Percentiles rank a stretch among this genome's conserved stretches.
Conservation (phyloP, 208 protist species). For the Trypanosoma brucei region DNA sequence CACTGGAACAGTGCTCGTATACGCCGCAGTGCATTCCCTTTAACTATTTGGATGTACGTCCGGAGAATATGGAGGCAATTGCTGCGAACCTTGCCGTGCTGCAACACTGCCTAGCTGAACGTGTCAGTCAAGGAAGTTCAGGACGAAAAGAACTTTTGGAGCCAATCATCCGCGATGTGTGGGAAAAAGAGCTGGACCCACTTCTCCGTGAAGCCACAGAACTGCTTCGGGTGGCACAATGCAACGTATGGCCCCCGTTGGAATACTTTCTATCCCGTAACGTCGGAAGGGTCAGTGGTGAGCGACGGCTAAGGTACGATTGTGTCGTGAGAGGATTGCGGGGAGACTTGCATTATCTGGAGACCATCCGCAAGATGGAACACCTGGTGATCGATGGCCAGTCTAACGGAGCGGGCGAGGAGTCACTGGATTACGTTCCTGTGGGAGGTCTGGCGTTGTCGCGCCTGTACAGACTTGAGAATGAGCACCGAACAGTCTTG, state of each 20-base stretch:
- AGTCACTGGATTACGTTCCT: constrained; percentile 64
- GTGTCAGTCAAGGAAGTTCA: constrained; percentile 1
- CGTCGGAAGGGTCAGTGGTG: background rate
- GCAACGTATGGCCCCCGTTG: constrained; percentile 33
- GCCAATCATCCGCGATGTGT: constrained; percentile 47
- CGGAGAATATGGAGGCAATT: constrained; percentile 24
- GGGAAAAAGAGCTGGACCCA: constrained; percentile 46
- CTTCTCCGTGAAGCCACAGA: constrained; percentile 38
- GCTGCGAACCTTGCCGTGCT: constrained; percentile 22
- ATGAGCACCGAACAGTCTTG: constrained; percentile 73
- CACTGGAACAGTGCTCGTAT: constrained; percentile 19
- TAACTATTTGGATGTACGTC: constrained; percentile 51
- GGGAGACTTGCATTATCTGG: constrained; percentile 53
- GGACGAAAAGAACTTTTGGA: constrained; percentile 32
- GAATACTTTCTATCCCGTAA: constrained; percentile 1
- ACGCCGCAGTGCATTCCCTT: constrained; percentile 46
- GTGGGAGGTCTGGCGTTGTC: constrained; percentile 73
- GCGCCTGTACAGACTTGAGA: constrained; percentile 65
- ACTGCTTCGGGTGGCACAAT: constrained; percentile 32
- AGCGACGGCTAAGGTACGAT: constrained; percentile 11
- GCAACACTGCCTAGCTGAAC: constrained; percentile 11
- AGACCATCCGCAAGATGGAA: constrained; percentile 51
- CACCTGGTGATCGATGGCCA: constrained; percentile 16
- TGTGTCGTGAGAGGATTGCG: constrained; percentile 28
- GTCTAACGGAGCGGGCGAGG: constrained; percentile 10